Conservation (phyloP, 768 basidiomycete species). For the Pleurotus eryngii region DNA sequence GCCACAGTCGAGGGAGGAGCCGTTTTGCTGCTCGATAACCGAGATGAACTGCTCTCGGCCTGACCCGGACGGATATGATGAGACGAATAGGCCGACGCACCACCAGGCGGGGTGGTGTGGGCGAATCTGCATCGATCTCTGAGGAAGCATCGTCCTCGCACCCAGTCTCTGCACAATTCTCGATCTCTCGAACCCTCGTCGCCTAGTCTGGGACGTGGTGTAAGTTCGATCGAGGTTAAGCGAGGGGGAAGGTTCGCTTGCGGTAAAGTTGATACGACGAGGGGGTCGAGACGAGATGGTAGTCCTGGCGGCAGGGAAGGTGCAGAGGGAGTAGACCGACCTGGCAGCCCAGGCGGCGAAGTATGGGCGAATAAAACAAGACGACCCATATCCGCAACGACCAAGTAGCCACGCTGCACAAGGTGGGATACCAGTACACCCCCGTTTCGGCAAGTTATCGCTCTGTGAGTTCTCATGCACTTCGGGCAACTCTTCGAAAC, state of each 20-base stretch:
- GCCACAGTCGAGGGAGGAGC: background rate
- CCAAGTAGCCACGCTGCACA: background rate
- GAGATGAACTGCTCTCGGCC: background rate
- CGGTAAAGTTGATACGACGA: too few relatives aligned
- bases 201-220: too few relatives aligned
- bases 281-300: background rate
- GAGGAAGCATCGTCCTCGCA: conserved; percentile 20
- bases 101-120: conserved; percentile 23
- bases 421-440: background rate
- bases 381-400: background rate
- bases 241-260: too few relatives aligned
- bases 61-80: background rate
- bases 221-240: too few relatives aligned
- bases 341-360: background rate
- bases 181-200: too few relatives aligned
- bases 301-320: background rate
- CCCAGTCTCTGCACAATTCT: conserved; percentile 22
- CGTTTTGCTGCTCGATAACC: background rate
- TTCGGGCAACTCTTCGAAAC: too few relatives aligned
- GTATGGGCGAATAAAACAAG: background rate
- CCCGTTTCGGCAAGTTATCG: background rate
- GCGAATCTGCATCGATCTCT: conserved; percentile 25
- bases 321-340: background rate
- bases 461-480: background rate
- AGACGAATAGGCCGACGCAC: background rate